phyloP scores from a whole-genome alignment of 805 yeast species.

The Monosporozyma solicola region DNA sequence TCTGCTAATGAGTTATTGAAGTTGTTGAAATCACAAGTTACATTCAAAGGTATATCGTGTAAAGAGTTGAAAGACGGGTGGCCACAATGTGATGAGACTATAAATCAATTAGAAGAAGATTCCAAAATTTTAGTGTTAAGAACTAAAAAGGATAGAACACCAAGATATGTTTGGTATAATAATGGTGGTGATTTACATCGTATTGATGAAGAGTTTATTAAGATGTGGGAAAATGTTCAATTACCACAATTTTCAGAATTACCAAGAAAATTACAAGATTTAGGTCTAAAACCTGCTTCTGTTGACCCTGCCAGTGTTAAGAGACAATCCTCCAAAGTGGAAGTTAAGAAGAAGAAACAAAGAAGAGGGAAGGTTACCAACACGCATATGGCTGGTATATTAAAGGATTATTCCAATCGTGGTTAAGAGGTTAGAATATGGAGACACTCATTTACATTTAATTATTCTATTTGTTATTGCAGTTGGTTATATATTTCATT shows the following conservation, averaged over 20 bases:
- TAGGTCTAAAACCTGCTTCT: slow-evolving; percentile 92
- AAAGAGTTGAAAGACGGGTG: slow-evolving; percentile 75
- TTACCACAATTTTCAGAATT: slow-evolving; percentile 77
- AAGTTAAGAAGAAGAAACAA: slow-evolving; percentile 81
- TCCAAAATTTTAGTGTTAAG: slow-evolving; percentile 74
- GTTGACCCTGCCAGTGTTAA: slow-evolving; percentile 94
- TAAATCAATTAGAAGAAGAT: slow-evolving; percentile 68
- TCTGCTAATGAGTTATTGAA: slow-evolving; percentile 67
- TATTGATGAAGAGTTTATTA: slow-evolving; percentile 74
- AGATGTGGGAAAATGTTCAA: slow-evolving; percentile 69
- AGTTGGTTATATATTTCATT: neutral
- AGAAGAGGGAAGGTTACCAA: slow-evolving; percentile 92
- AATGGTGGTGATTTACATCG: slow-evolving; percentile 56
- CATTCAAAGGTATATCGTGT: slow-evolving; percentile 81
- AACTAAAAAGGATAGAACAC: slow-evolving; percentile 87
- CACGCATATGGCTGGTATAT: slow-evolving; percentile 91
- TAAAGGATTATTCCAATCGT: slow-evolving; percentile 63
- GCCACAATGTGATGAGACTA: slow-evolving; percentile 77
- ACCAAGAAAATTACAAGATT: slow-evolving; percentile 65
- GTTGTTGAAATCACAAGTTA: slow-evolving; percentile 68
- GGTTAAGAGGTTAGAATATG: slow-evolving; percentile 12
- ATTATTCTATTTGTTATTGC: neutral
- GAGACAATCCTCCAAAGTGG: slow-evolving; percentile 46
- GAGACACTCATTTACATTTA: neutral
- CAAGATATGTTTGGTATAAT: slow-evolving; percentile 90